Conservation (phyloP, 768 basidiomycete species). For the Leucosporidium scottii region DNA sequence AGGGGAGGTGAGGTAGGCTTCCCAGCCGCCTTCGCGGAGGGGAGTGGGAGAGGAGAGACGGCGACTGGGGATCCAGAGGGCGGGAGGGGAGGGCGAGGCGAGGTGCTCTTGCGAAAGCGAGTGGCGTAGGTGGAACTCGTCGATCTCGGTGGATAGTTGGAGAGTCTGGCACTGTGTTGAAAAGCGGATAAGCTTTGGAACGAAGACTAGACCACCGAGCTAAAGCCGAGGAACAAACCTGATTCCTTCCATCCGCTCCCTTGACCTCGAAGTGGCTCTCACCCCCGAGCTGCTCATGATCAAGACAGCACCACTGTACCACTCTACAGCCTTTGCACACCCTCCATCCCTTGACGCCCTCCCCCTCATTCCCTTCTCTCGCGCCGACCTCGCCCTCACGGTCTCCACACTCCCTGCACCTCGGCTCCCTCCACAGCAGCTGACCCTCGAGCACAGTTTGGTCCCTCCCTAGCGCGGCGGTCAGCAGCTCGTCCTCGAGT, state of each 20-base stretch:
- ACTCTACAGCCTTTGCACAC: slow-evolving; percentile 7
- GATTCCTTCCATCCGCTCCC: slow-evolving; percentile 6
- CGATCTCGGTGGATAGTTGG: slow-evolving; percentile 17
- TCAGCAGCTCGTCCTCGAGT: slow-evolving; percentile 18
- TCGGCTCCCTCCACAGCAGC: slow-evolving; percentile 13
- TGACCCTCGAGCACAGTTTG: slow-evolving; percentile 7
- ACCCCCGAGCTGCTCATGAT: slow-evolving; percentile 3
- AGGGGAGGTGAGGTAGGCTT: slow-evolving; percentile 6
- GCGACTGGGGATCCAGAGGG: slow-evolving; percentile 14
- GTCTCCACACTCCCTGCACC: slow-evolving; percentile 22
- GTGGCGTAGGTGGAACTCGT: slow-evolving; percentile 13
- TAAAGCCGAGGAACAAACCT: slow-evolving; percentile 7
- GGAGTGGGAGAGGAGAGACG: slow-evolving; percentile 2
- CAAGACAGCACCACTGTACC: slow-evolving; percentile 5
- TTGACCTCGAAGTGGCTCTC: neutral
- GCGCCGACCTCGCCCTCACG: slow-evolving; percentile 13
- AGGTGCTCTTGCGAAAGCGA: neutral
- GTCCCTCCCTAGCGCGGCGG: slow-evolving; percentile 5
- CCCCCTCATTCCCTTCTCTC: neutral
- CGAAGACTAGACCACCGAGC: neutral
- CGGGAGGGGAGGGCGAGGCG: neutral
- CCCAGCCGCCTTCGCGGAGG: slow-evolving; percentile 8
- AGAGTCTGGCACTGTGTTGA: slow-evolving; percentile 13
- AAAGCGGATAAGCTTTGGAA: no score
- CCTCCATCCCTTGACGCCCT: slow-evolving; percentile 4